These are phyloP conservation scores for Hibiscus mutabilis DNA, from an alignment of 345 rosid genomes.

Conservation along the genomic window DNA sequence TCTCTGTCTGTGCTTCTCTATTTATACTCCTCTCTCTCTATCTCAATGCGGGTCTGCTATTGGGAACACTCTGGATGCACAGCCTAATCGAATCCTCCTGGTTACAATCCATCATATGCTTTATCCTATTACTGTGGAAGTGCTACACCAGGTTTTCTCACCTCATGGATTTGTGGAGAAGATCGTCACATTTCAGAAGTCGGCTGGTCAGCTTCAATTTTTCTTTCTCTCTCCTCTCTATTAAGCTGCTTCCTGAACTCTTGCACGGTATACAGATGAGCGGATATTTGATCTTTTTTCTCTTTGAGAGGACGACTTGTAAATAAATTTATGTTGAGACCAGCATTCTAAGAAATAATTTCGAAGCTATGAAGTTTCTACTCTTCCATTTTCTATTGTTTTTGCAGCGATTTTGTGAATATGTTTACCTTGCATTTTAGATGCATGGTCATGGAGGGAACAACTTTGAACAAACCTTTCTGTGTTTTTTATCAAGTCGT, in stretches of 20 bases:
- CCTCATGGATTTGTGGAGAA: conserved; percentile 90
- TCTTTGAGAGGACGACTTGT: not conserved
- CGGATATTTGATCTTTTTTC: not conserved
- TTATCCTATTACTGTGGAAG: conserved; percentile 90
- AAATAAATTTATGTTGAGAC: conserved; percentile 13
- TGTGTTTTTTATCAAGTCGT: not conserved
- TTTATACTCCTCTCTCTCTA: conserved; percentile 50
- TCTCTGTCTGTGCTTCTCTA: conserved; percentile 42
- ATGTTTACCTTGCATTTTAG: not conserved
- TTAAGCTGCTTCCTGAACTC: conserved; percentile 11
- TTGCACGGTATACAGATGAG: not conserved
- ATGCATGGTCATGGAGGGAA: not conserved
- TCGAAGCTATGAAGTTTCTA: conserved; percentile 6
- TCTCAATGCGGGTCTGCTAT: conserved; percentile 53
- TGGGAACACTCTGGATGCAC: conserved; percentile 54
- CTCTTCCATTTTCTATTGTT: conserved; percentile 4
- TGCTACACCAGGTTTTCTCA: conserved; percentile 90
- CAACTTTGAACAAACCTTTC: conserved; percentile 4
- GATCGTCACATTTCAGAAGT: conserved; percentile 95
- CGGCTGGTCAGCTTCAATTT: conserved; percentile 78
- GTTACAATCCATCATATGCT: conserved; percentile 89
- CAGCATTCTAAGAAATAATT: conserved; percentile 6
- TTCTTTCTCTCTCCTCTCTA: conserved; percentile 29
- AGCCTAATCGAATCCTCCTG: conserved; percentile 94
- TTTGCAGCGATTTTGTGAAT: conserved; percentile 4